A percentile compares a stretch with the other conserved stretches of the same genome.
Conservation (phyloP, 2,329 filamentous ascomycete genomes). For the Fusarium buxicola region DNA sequence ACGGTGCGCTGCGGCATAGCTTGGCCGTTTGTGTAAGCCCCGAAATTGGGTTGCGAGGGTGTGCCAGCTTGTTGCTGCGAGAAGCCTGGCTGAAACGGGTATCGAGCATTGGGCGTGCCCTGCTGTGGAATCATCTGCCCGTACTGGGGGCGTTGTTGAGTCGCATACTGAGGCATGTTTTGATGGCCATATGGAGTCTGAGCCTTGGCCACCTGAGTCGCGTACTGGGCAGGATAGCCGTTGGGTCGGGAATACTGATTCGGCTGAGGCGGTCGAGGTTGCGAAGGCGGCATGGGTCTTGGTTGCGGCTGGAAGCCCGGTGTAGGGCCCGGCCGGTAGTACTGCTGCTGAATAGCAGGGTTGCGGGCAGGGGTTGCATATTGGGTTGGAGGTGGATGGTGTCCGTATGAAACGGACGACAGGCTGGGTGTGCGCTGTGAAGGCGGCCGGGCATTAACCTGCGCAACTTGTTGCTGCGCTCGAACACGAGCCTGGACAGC, state of each 20-base stretch:
- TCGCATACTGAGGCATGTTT: slow-evolving; percentile 60
- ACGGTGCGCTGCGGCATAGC: slow-evolving; percentile 56
- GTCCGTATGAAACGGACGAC: slow-evolving; percentile 56
- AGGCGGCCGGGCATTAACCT: slow-evolving; percentile 52
- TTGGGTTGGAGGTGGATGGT: slow-evolving; percentile 58
- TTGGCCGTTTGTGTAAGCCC: slow-evolving; percentile 58
- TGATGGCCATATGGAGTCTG: slow-evolving; percentile 65
- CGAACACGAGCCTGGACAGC: slow-evolving; percentile 64
- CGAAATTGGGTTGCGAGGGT: slow-evolving; percentile 53
- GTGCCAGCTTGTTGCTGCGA: slow-evolving; percentile 54
- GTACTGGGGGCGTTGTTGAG: slow-evolving; percentile 60
- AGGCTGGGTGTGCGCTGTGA: slow-evolving; percentile 54
- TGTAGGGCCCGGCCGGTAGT: slow-evolving; percentile 54
- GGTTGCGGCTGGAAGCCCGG: slow-evolving; percentile 59
- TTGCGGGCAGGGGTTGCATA: slow-evolving; percentile 62
- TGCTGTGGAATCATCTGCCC: slow-evolving; percentile 55
- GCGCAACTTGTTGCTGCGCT: slow-evolving; percentile 51
- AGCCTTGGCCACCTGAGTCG: slow-evolving; percentile 63
- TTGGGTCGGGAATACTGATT: slow-evolving; percentile 64
- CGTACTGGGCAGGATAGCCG: slow-evolving; percentile 60
- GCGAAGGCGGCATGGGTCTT: slow-evolving; percentile 49
- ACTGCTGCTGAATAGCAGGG: slow-evolving; percentile 58
- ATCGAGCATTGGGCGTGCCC: slow-evolving; percentile 58
- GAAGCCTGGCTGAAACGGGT: slow-evolving; percentile 54
- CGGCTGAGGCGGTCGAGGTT: slow-evolving; percentile 55